Evolutionary conservation across 2,329 filamentous ascomycete species (phyloP).

Genomic region (Aspergillus aculeatus): DNA sequence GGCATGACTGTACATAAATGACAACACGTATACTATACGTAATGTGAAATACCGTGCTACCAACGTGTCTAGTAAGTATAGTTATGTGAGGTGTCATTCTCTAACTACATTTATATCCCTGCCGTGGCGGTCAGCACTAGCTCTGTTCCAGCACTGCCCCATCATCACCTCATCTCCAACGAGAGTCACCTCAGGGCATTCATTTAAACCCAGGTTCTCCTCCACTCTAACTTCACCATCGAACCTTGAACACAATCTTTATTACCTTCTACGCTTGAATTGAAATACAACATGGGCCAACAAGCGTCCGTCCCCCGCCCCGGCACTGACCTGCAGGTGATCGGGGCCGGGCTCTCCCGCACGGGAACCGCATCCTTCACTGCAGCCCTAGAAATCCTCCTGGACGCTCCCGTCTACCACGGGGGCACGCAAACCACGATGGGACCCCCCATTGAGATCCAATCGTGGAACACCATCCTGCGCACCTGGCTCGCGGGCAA

Average conservation of each 20-base stretch:
- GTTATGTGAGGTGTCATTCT: no score
- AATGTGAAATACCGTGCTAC: no score
- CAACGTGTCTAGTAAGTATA: no score
- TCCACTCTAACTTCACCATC: no score
- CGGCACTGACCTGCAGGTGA: slow-evolving; percentile 21
- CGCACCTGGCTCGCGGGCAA: background rate
- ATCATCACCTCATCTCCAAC: no score
- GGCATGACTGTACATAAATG: no score
- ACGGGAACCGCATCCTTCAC: slow-evolving; percentile 55
- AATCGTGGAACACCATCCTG: slow-evolving; percentile 22
- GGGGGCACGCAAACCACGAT: slow-evolving; percentile 44
- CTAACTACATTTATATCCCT: no score
- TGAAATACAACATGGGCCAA: slow-evolving; percentile 2
- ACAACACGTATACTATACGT: no score
- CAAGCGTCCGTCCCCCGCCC: slow-evolving; percentile 4
- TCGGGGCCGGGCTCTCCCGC: slow-evolving; percentile 36
- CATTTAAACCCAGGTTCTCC: background rate
- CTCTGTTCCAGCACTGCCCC: no score
- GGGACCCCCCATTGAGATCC: slow-evolving; percentile 23
- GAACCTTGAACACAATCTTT: no score
- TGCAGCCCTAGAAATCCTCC: slow-evolving; percentile 48
- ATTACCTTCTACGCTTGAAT: no score
- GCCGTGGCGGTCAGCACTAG: no score
- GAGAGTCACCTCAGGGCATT: background rate
- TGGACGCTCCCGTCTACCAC: slow-evolving; percentile 52